phyloP scores from a whole-genome alignment of 768 basidiomycete species.

The Tulasnella sp. region DNA sequence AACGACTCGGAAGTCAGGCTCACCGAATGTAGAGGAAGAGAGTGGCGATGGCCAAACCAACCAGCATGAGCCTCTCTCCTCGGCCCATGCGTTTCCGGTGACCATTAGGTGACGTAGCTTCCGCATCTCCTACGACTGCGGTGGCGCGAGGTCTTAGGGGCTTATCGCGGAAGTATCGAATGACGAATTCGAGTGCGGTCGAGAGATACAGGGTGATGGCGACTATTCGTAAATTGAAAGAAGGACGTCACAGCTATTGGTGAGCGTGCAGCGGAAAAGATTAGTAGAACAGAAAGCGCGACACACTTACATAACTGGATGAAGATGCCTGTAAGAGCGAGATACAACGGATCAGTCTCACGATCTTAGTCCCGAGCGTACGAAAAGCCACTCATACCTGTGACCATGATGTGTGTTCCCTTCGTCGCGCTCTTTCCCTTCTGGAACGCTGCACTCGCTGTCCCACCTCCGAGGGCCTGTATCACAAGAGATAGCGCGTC shows the following conservation, averaged over 20 bases:
- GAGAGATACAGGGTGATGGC: constrained; percentile 34
- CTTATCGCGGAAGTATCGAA: constrained; percentile 27
- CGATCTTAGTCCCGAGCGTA: constrained; percentile 20
- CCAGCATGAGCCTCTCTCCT: constrained; percentile 20
- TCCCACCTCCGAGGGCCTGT: constrained; percentile 53
- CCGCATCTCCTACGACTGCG: background rate
- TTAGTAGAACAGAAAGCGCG: constrained; percentile 10
- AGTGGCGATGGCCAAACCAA: constrained; percentile 23
- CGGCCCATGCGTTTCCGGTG: background rate
- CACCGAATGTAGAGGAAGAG: constrained; percentile 39
- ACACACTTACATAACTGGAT: background rate
- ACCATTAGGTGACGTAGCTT: background rate
- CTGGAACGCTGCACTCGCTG: constrained; percentile 32
- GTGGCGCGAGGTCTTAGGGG: constrained; percentile 15
- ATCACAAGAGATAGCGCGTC: constrained; percentile 52
- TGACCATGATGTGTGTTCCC: constrained; percentile 48
- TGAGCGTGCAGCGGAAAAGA: constrained; percentile 5
- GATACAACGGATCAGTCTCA: background rate
- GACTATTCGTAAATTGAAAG: constrained; percentile 21
- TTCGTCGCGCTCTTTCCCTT: constrained; percentile 23
- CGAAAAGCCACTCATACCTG: constrained; percentile 26
- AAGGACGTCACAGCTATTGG: background rate
- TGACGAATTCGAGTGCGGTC: constrained; percentile 36
- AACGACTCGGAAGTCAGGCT: too few relatives aligned
- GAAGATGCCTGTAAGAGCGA: background rate